Evolutionary conservation across 1,284 basidiomycete genomes (phyloP).

Genomic region (Cutaneotrichosporon arboriforme): DNA sequence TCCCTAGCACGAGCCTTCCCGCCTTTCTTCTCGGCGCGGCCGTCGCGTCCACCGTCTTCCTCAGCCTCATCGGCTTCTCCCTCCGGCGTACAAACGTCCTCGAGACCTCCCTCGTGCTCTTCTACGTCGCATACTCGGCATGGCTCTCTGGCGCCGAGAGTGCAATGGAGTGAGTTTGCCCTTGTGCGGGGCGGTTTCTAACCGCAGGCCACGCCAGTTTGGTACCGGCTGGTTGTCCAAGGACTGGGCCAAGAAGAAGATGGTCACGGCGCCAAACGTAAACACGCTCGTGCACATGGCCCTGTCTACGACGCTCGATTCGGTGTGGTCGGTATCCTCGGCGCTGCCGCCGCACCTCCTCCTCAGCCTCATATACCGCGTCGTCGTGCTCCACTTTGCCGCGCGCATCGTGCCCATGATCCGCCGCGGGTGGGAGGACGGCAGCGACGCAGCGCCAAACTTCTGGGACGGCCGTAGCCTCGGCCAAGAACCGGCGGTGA

Average conservation of each 20-base stretch:
- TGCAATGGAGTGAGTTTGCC: slow-evolving; percentile 40
- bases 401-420: slow-evolving; percentile 71
- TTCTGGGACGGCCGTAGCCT: slow-evolving; percentile 46
- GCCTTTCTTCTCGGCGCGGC: slow-evolving; percentile 45
- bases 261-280: slow-evolving; percentile 15
- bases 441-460: slow-evolving; percentile 21
- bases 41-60: slow-evolving; percentile 57
- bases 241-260: slow-evolving; percentile 19
- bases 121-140: slow-evolving; percentile 63
- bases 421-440: slow-evolving; percentile 53
- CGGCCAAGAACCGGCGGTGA: slow-evolving; percentile 43
- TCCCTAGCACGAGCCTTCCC: slow-evolving; percentile 35
- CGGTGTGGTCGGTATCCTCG: slow-evolving; percentile 26
- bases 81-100: slow-evolving; percentile 85
- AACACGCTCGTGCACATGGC: slow-evolving; percentile 25
- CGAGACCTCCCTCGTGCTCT: slow-evolving; percentile 77
- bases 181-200: neutral
- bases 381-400: slow-evolving; percentile 76
- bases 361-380: slow-evolving; percentile 72
- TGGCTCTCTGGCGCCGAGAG: slow-evolving; percentile 46
- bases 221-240: slow-evolving; percentile 39
- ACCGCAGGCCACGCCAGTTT: slow-evolving; percentile 36
- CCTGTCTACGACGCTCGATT: slow-evolving; percentile 28
- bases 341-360: slow-evolving; percentile 51
- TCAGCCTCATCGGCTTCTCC: slow-evolving; percentile 83